Evolutionary conservation across 2,329 filamentous ascomycete species (phyloP).

Genomic region (Penicillium capsulatum): DNA sequence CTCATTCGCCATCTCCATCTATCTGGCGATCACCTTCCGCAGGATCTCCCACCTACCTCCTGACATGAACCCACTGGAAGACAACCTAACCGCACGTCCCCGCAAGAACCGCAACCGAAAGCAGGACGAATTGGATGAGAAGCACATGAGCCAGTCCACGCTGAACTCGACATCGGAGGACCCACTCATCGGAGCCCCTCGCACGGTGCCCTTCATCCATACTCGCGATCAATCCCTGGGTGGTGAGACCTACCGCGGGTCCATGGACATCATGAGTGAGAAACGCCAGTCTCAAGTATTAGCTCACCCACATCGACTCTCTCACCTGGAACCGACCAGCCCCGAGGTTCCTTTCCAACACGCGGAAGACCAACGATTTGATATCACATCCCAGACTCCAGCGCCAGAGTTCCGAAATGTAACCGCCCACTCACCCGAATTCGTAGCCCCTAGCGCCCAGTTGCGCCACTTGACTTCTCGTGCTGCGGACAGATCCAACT

Average conservation of each 20-base stretch:
- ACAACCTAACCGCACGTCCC: slow-evolving; percentile 67
- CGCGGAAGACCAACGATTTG: slow-evolving; percentile 26
- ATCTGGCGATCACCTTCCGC: slow-evolving; percentile 72
- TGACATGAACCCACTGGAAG: slow-evolving; percentile 91
- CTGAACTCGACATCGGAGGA: slow-evolving; percentile 42
- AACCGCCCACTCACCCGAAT: slow-evolving; percentile 27
- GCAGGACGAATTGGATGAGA: slow-evolving; percentile 52
- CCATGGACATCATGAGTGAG: slow-evolving; percentile 46
- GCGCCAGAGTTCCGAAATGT: slow-evolving; percentile 28
- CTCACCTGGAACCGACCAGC: slow-evolving; percentile 30
- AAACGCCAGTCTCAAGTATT: slow-evolving; percentile 48
- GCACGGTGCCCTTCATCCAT: slow-evolving; percentile 72
- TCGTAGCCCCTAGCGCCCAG: slow-evolving; percentile 31
- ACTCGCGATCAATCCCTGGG: slow-evolving; percentile 64
- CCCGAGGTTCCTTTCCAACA: slow-evolving; percentile 31
- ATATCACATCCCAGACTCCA: slow-evolving; percentile 25
- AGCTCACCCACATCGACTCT: slow-evolving; percentile 38
- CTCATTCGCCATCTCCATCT: slow-evolving; percentile 67
- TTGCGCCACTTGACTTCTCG: slow-evolving; percentile 28
- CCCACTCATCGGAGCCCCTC: slow-evolving; percentile 41
- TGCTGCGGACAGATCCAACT: slow-evolving; percentile 28
- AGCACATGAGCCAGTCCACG: slow-evolving; percentile 55
- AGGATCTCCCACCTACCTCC: slow-evolving; percentile 79
- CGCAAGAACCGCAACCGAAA: slow-evolving; percentile 69
- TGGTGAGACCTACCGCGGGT: slow-evolving; percentile 51